A percentile compares a stretch with the other conserved stretches of the same genome.
phyloP scores from a whole-genome alignment of 2,329 filamentous ascomycete species.

The Verticillium dahliae region DNA sequence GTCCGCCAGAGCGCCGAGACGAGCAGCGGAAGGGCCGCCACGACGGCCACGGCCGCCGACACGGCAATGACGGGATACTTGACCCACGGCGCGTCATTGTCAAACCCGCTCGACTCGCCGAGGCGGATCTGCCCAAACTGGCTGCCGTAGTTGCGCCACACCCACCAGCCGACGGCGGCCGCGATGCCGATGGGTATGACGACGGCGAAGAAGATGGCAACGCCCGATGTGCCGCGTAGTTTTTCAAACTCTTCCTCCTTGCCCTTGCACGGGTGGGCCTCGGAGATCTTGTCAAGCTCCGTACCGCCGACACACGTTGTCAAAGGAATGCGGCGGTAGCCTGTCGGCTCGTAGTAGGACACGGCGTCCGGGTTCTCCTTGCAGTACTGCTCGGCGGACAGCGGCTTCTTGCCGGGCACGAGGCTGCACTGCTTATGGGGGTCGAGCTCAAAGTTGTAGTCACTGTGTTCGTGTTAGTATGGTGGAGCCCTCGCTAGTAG shows the following conservation, averaged over 20 bases:
- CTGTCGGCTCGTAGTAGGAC: conserved; percentile 79
- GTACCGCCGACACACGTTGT: conserved; percentile 76
- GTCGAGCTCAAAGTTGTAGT: conserved; percentile 87
- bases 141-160: conserved; percentile 76
- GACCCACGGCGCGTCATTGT: conserved; percentile 70
- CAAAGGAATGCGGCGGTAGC: conserved; percentile 83
- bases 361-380: conserved; percentile 57
- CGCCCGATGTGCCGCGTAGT: conserved; percentile 63
- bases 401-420: conserved; percentile 64
- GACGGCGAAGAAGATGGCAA: conserved; percentile 80
- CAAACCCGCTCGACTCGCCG: conserved; percentile 59
- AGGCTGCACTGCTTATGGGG: conserved; percentile 70
- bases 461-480: conserved; percentile 40
- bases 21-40: conserved; percentile 62
- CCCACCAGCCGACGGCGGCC: conserved; percentile 70
- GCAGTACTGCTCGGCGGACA: conserved; percentile 44
- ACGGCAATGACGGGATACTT: conserved; percentile 73
- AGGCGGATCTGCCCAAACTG: conserved; percentile 91
- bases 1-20: conserved; percentile 66
- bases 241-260: conserved; percentile 75
- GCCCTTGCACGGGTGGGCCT: conserved; percentile 61
- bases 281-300: conserved; percentile 63
- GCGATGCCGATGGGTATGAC: conserved; percentile 68
- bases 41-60: conserved; percentile 56
- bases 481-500: not conserved